Base-by-base conservation (phyloP, 2,329 filamentous ascomycete genomes). In the Didymella keratinophila region DNA sequence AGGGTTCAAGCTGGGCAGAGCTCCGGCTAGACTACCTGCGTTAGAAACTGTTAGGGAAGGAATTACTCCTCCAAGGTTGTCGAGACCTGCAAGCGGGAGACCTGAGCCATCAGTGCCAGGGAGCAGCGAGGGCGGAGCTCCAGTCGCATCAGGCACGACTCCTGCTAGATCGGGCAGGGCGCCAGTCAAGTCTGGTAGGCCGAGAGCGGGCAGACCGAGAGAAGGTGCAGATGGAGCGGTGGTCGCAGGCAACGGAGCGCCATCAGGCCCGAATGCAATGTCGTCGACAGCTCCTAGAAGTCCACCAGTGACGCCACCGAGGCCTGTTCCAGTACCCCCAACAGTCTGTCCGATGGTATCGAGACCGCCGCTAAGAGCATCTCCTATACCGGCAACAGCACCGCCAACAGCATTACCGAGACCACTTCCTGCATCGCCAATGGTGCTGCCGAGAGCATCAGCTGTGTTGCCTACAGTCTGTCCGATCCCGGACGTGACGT, bases 191-290 rank as follows among this genome's bases (percentile, higher is more conserved):
- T 20, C n/a, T 27, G 21, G 41, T 6, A 43, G 14, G 12, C 37
- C 37, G 7, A 41, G 37, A 23, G 8, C 12, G 4, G 37, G 37
- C 4, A 41, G 11, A 2, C 20, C 37, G 20, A 43, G 8, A 10
- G 41, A 43, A 4, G 41, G 39, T 25, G 14, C 2, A 10, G 42
- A 32, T 18, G 48, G 48, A 21, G 34, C 10, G 25, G 5, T 32
- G 2, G 34, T 10, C 25, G n/a, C 2, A 20, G 46, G 46, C 27
- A 43, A 14, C 9, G 21, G 41, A 27, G 18, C 14, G 23, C 41
- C 41, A 16, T 21, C 32, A 32, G 39, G 9, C 20, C 50, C 50
- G 28, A 52, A 52, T 11, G 41, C 27, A 27, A 52, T 23, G 23
- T 39, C 37, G 34, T 54, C 43, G 3, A 8, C 25, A 4, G 43